Conservation (phyloP, 169 alveolate species). For the Babesia microti region DNA sequence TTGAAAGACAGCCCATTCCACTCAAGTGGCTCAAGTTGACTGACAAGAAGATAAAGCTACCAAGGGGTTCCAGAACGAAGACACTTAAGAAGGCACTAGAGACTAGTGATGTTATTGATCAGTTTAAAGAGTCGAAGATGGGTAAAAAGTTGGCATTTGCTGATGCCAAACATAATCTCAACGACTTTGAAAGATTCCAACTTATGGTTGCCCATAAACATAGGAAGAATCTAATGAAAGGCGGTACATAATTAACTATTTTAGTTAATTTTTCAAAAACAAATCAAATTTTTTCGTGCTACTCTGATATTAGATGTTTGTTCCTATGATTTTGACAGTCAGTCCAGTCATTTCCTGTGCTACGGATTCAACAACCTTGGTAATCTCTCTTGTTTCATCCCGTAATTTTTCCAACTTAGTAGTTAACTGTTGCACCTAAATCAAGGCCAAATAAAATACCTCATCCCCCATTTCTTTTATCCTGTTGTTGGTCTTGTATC, state of each 20-base stretch:
- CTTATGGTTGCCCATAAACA: slow-evolving; percentile 58
- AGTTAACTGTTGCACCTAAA: neutral
- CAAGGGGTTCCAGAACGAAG: slow-evolving; percentile 74
- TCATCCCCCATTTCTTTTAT: slow-evolving; percentile 16
- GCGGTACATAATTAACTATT: slow-evolving; percentile 1
- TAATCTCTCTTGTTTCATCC: slow-evolving; percentile 5
- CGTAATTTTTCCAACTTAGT: slow-evolving; percentile 6
- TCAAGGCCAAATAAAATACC: slow-evolving; percentile 9
- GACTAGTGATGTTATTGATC: slow-evolving; percentile 54
- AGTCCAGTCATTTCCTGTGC: slow-evolving; percentile 12
- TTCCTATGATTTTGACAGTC: slow-evolving; percentile 32
- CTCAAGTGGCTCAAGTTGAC: slow-evolving; percentile 73
- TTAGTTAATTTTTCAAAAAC: neutral
- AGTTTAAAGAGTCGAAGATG: slow-evolving; percentile 61
- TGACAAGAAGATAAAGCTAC: slow-evolving; percentile 70
- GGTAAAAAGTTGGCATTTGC: slow-evolving; percentile 66
- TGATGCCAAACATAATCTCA: slow-evolving; percentile 58
- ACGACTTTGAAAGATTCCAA: slow-evolving; percentile 78
- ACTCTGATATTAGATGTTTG: slow-evolving; percentile 8
- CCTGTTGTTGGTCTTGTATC: slow-evolving; percentile 4
- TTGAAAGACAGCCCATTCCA: slow-evolving; percentile 76
- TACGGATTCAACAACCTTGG: slow-evolving; percentile 18
- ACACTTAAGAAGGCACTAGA: slow-evolving; percentile 64
- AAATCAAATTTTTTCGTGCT: slow-evolving; percentile 2
- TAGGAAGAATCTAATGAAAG: slow-evolving; percentile 44